phyloP scores from a whole-genome alignment of 768 basidiomycete genomes.

The Russula sp. region DNA sequence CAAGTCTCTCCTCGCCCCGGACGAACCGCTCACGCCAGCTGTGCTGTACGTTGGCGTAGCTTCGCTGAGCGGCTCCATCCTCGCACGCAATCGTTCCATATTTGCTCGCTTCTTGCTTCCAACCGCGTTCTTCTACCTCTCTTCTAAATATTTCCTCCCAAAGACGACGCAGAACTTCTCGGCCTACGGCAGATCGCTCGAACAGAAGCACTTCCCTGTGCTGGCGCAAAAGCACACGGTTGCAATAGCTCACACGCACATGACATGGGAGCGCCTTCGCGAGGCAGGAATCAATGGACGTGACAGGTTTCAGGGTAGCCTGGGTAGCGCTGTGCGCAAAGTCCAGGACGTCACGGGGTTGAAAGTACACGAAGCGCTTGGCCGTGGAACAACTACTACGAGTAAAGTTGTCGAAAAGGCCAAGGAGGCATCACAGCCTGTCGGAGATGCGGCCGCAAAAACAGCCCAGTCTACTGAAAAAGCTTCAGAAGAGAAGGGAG shows the following conservation, averaged over 20 bases:
- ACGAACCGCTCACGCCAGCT: slow-evolving; percentile 85
- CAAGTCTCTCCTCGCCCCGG: slow-evolving; percentile 71
- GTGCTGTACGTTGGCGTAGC: slow-evolving; percentile 86
- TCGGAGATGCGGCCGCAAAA: neutral
- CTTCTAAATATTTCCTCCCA: slow-evolving; percentile 83
- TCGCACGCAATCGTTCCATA: slow-evolving; percentile 72
- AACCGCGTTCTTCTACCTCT: slow-evolving; percentile 60
- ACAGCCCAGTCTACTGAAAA: neutral
- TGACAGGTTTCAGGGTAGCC: slow-evolving; percentile 39
- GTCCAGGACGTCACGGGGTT: slow-evolving; percentile 70
- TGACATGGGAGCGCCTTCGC: slow-evolving; percentile 53
- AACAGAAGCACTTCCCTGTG: slow-evolving; percentile 62
- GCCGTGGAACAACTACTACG: slow-evolving; percentile 4
- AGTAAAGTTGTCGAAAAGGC: slow-evolving; percentile 22
- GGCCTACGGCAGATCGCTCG: slow-evolving; percentile 58
- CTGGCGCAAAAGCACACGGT: slow-evolving; percentile 64
- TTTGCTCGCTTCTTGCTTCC: slow-evolving; percentile 69
- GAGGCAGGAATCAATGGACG: slow-evolving; percentile 46
- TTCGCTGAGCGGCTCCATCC: slow-evolving; percentile 80
- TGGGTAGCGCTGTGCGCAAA: slow-evolving; percentile 43
- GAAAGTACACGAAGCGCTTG: slow-evolving; percentile 33
- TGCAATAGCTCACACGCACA: slow-evolving; percentile 52
- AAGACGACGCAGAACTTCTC: slow-evolving; percentile 67
- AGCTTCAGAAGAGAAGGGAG: slow-evolving; percentile 1
- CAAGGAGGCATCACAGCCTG: slow-evolving; percentile 10